These are phyloP conservation scores for Neonothopanus nambi DNA, from an alignment of 1,284 basidiomycete genomes.

Conservation along the genomic window DNA sequence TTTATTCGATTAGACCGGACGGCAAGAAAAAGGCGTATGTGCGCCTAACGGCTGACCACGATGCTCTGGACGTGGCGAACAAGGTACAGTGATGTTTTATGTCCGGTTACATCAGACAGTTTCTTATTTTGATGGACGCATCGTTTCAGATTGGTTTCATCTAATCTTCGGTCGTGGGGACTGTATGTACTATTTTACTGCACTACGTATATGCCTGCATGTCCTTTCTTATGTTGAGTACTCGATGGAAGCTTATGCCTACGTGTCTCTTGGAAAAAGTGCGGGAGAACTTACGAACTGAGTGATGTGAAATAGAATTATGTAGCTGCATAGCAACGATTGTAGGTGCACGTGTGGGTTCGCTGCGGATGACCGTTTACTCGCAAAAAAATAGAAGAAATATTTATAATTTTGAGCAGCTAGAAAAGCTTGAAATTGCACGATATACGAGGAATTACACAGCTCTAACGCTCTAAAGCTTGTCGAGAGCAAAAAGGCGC, in stretches of 20 bases:
- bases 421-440: not conserved
- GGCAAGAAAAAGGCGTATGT: slow-evolving; percentile 99
- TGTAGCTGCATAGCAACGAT: not conserved
- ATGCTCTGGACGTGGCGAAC: slow-evolving; percentile 98
- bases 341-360: not conserved
- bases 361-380: too few relatives aligned
- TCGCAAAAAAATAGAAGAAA: too few relatives aligned
- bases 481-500: not conserved
- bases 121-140: slow-evolving; percentile 12
- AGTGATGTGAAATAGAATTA: not conserved
- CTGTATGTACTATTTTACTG: slow-evolving; percentile 2
- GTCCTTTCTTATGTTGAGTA: not conserved
- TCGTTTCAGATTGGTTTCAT: slow-evolving; percentile 75
- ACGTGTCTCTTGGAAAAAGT: too few relatives aligned
- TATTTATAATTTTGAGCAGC: too few relatives aligned
- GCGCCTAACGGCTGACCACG: slow-evolving; percentile 91
- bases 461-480: not conserved
- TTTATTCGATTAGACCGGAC: slow-evolving; percentile 71
- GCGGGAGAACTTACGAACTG: too few relatives aligned
- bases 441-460: not conserved
- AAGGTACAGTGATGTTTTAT: slow-evolving; percentile 75
- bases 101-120: not conserved
- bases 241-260: slow-evolving; percentile 5
- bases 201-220: not conserved
- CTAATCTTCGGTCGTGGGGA: slow-evolving; percentile 44